Base-by-base conservation (phyloP, 345 rosid genomes). In the Salix udensis region DNA sequence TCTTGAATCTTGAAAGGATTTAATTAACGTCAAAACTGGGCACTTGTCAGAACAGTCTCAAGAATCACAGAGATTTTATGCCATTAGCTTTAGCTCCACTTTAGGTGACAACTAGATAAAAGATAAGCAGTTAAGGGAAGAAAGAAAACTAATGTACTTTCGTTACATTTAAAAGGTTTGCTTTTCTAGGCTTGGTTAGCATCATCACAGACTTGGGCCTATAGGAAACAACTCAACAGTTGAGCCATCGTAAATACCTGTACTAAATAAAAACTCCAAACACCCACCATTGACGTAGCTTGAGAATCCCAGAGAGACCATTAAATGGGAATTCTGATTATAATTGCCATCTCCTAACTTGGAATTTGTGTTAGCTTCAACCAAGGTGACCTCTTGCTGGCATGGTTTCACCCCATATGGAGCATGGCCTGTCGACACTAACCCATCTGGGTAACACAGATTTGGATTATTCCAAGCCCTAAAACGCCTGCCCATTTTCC, bases 381-480 rank as follows among this genome's bases (percentile, higher is more conserved):
- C 70, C 81, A 82, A 76, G 58, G 85, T 77, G 65, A 79, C 79
- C 73, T 83, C 78, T 62, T 70, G 65, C 67, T 78, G 83, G 87
- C 98, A 93, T 74, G 88, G 90, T 15, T 85, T 90, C 55, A 95
- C 92, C 68, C 96, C 94, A 67, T 77, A 82, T 37, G 96, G 98
- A 68, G 74, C 81, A 75, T 77, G 78, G 48, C 82, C 83, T 55
- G 78, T 67, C 72, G 91, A 77, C 73, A 74, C 53, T 76, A 77
- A 67, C 79, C 79, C 88, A 50, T 74, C 65, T 0, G 85, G 77
- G 80, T 85, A 90, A 84, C 98, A 95, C 53, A 95, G 83, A 74
- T 87, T 85, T 70, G 96, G 93, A 82, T 95, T 95, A 81, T 87
- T 88, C 97, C 94, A 91, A 23, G 93, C 94, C 75, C 95, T 92